phyloP scores from a whole-genome alignment of 805 yeast species.

The Barnettozyma wickerhamii region DNA sequence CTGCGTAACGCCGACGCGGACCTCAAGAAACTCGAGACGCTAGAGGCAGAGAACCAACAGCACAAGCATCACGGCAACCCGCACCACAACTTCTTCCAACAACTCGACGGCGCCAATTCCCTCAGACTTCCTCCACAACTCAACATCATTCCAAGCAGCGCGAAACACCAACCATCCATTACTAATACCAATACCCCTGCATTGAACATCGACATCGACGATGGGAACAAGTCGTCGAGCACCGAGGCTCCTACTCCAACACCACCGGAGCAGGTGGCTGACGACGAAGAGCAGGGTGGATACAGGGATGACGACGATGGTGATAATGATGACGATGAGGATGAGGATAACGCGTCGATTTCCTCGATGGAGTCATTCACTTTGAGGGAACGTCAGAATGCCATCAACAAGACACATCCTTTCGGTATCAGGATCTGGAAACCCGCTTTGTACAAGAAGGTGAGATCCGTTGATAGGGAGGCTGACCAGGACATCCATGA shows the following conservation, averaged over 20 bases:
- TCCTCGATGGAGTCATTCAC: constrained; percentile 79
- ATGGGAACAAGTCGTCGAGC: too few species aligned
- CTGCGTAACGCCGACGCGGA: constrained; percentile 24
- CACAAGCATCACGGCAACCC: constrained; percentile 14
- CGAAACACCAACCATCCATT: constrained; percentile 2
- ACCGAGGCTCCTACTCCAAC: neutral
- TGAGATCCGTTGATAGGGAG: constrained; percentile 82
- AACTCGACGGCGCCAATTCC: constrained; percentile 4
- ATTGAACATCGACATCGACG: neutral
- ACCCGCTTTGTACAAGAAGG: constrained; percentile 92
- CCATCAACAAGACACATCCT: constrained; percentile 95
- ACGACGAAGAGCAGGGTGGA: constrained; percentile 1
- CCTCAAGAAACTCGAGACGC: constrained; percentile 21
- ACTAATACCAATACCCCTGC: neutral
- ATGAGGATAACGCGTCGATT: constrained; percentile 35
- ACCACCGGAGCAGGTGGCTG: neutral
- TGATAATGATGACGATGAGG: constrained; percentile 18
- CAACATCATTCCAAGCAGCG: constrained; percentile 12
- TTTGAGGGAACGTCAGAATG: constrained; percentile 87
- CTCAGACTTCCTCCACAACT: constrained; percentile 6
- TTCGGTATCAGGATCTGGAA: constrained; percentile 99
- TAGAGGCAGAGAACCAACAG: constrained; percentile 21
- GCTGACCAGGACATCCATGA: constrained; percentile 95
- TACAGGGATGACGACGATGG: constrained; percentile 11
- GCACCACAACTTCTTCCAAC: constrained; percentile 8